These are phyloP conservation scores for Arachis stenosperma DNA, from an alignment of 306 rosid genomes.

Conservation along the genomic window DNA sequence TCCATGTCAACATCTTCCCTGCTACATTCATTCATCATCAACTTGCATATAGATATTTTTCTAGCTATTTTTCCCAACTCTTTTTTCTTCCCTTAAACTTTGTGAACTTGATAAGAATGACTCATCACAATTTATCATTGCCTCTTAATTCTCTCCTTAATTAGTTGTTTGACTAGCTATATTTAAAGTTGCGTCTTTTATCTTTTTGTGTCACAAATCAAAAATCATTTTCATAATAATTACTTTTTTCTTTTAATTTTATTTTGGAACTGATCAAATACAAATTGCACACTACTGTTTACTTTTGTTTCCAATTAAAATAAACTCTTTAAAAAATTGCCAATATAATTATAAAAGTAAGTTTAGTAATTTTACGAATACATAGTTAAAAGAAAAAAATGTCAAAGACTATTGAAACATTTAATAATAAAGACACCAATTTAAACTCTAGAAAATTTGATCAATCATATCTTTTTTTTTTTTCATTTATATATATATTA, in stretches of 20 bases:
- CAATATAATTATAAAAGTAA: too few species aligned
- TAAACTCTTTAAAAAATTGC: too few species aligned
- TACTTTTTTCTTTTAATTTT: neutral
- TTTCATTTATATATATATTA: neutral
- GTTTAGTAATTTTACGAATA: too few species aligned
- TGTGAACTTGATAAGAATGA: constrained; percentile 45
- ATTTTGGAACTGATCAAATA: too few species aligned
- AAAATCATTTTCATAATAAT: constrained; percentile 5
- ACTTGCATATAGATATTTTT: neutral
- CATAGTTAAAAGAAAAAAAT: too few species aligned
- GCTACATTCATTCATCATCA: constrained; percentile 29
- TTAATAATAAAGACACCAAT: too few species aligned
- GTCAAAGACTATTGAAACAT: too few species aligned
- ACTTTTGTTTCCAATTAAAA: too few species aligned
- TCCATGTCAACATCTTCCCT: constrained; percentile 44
- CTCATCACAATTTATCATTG: constrained; percentile 37
- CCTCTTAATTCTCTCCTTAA: constrained; percentile 21
- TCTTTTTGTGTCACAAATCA: neutral
- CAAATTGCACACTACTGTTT: too few species aligned
- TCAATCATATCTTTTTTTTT: too few species aligned
- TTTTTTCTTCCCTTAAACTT: neutral
- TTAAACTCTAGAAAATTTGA: too few species aligned
- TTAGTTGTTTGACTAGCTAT: constrained; percentile 14
- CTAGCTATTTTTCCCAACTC: neutral
- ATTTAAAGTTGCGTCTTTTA: constrained; percentile 3